A percentile compares a stretch with the other conserved stretches of the same genome.
Evolutionary conservation across 1,139 yeast genomes (phyloP).

Genomic region (Hansenula sp.): DNA sequence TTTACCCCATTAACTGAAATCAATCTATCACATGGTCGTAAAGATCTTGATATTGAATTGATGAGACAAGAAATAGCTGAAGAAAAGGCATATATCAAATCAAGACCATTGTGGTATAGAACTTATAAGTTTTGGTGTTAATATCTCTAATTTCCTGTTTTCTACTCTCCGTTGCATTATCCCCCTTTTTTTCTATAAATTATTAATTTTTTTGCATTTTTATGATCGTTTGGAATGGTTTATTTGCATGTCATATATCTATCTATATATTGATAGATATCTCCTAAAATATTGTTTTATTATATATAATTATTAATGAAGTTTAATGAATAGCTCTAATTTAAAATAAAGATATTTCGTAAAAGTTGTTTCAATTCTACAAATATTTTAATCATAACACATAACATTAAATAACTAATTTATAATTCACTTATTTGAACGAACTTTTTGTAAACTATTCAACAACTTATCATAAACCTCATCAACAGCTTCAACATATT

Average conservation of each 20-base stretch:
- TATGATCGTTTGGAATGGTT: slow-evolving; percentile 1
- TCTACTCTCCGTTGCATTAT: not conserved
- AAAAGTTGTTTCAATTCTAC: too few relatives aligned
- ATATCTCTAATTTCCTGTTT: not conserved
- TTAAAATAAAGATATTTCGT: too few relatives aligned
- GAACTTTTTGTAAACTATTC: slow-evolving; percentile 61
- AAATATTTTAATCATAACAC: not conserved
- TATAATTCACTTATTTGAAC: slow-evolving; percentile 35
- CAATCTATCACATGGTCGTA: slow-evolving; percentile 48
- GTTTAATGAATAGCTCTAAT: not conserved
- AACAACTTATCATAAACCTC: slow-evolving; percentile 69
- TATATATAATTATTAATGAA: not conserved
- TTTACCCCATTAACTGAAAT: slow-evolving; percentile 33
- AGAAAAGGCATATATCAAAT: slow-evolving; percentile 14
- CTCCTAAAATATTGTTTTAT: not conserved
- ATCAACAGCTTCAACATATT: slow-evolving; percentile 42
- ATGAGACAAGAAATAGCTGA: slow-evolving; percentile 40
- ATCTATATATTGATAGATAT: too few relatives aligned
- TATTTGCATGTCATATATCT: not conserved
- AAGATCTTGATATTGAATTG: slow-evolving; percentile 43
- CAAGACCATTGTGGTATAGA: slow-evolving; percentile 29
- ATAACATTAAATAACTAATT: not conserved
- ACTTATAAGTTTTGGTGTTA: slow-evolving; percentile 53
- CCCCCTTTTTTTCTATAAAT: not conserved
- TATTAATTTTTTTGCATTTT: not conserved